Base-by-base conservation (phyloP, 2,329 filamentous ascomycete species). In the Colletotrichum trifolii region DNA sequence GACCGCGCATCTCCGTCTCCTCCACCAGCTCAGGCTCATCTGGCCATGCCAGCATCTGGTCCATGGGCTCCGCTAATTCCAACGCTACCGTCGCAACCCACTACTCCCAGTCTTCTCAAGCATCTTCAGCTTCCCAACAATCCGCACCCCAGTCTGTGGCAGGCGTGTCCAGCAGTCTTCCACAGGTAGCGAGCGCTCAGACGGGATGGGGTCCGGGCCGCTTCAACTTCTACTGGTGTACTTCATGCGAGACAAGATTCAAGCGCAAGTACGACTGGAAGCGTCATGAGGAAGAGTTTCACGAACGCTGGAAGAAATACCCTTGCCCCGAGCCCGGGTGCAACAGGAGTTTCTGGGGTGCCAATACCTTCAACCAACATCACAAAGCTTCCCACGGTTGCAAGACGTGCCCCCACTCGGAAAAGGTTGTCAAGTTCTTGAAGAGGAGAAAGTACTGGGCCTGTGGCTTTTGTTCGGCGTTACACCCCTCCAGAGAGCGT, bases 221-320 rank as follows among this genome's bases (percentile, higher is more conserved):
- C 13, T 69, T 71, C 66, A 83, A 85, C 67, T 81, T 84, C 35
- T 86, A 85, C 73, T 86, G 83, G 83, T 86, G 83, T 71, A 86
- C 83, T 5, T 84, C 82, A 15, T 86, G 82, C 74, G 87, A 90
- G 73, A 89, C 88, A 53, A 88, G 86, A 49, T 88, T 90, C 72
- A 88, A 88, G 78, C 83, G 87, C 68, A 90, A 90, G 73, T 88
- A 89, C 68, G 87, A 90, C 74, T 91, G 86, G 89, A 89, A 89
- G 75, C 83, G 87, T 38, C 89, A 91, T 74, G 87, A 91, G 73
- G 88, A 90, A 70, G 87, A 89, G 74, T 89, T 90, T 71, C 88
- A 90, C 75, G 88, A 90, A 78, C 86, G 88, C 59, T 87, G 87
- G 79, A 85, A 88, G 68, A 89, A 89, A 72, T 90, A 89, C 74